Evolutionary conservation across 169 alveolate species (phyloP).

Genomic region (Perkinsus chesapeaki): DNA sequence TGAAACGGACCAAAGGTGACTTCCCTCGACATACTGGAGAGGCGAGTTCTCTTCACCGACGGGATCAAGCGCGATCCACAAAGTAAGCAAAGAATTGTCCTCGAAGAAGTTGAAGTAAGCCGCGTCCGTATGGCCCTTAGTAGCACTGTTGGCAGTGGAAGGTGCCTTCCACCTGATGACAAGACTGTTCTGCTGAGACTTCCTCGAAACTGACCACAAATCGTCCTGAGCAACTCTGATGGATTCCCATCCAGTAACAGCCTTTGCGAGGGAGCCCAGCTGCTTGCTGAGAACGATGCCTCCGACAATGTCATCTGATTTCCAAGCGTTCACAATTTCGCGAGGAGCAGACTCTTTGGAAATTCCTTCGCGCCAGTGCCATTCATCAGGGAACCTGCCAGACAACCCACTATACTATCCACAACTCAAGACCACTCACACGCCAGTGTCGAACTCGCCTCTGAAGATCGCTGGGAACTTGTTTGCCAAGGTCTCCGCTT

Average conservation of each 20-base stretch:
- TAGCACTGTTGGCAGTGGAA: slow-evolving; percentile 1
- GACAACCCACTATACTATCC: background rate
- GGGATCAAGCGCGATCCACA: slow-evolving; percentile 13
- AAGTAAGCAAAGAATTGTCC: background rate
- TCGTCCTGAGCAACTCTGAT: slow-evolving; percentile 10
- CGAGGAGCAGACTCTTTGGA: background rate
- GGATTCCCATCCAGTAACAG: background rate
- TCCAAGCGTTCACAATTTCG: slow-evolving; percentile 13
- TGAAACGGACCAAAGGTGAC: background rate
- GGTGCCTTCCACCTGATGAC: slow-evolving; percentile 5
- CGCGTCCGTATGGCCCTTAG: background rate
- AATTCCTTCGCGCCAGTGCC: slow-evolving; percentile 18
- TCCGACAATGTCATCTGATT: background rate
- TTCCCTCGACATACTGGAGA: background rate
- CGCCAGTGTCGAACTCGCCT: background rate
- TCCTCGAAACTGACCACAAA: background rate
- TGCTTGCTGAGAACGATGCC: background rate
- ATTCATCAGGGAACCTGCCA: slow-evolving; percentile 5
- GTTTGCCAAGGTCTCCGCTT: background rate
- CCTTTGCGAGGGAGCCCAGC: slow-evolving; percentile 2
- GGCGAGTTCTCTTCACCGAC: slow-evolving; percentile 2
- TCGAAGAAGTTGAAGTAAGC: background rate
- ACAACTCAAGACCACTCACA: background rate
- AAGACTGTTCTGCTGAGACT: background rate
- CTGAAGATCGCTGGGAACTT: background rate